These are phyloP conservation scores for Apiospora rasikravindrae DNA, from an alignment of 2,329 filamentous ascomycete genomes.

Conservation along the genomic window DNA sequence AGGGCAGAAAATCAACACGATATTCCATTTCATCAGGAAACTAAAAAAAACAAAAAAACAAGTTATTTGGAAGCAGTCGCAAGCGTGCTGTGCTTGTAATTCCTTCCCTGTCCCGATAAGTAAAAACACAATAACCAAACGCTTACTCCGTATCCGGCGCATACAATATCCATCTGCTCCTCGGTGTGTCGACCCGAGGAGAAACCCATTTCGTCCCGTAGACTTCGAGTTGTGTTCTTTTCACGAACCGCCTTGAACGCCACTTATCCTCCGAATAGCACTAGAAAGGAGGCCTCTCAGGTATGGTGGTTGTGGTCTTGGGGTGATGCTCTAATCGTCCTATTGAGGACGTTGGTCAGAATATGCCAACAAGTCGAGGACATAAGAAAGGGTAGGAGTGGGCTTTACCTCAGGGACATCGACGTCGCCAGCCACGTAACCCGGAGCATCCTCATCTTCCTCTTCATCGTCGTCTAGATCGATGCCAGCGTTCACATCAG, in stretches of 20 bases:
- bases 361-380: constrained; percentile 10
- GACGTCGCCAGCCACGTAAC: constrained; percentile 3
- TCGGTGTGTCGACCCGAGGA: neutral
- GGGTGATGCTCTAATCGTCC: constrained; percentile 37
- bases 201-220: neutral
- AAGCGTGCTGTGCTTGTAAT: neutral
- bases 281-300: constrained; percentile 32
- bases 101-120: neutral
- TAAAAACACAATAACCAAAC: neutral
- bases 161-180: constrained; percentile 5
- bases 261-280: constrained; percentile 34
- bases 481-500: constrained; percentile 31
- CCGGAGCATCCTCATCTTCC: constrained; percentile 24
- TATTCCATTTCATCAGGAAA: constrained; percentile 3
- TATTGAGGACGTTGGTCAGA: constrained; percentile 38
- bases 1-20: neutral
- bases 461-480: constrained; percentile 28
- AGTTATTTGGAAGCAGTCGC: neutral
- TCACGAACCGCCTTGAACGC: constrained; percentile 23
- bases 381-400: neutral
- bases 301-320: constrained; percentile 26
- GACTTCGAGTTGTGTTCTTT: neutral
- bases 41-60: neutral
- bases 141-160: neutral
- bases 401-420: constrained; percentile 31